Percentiles rank a stretch among this genome's conserved stretches.
Evolutionary conservation across 768 basidiomycete species (phyloP).

Genomic region (Porphyrellus cyaneotinctus): DNA sequence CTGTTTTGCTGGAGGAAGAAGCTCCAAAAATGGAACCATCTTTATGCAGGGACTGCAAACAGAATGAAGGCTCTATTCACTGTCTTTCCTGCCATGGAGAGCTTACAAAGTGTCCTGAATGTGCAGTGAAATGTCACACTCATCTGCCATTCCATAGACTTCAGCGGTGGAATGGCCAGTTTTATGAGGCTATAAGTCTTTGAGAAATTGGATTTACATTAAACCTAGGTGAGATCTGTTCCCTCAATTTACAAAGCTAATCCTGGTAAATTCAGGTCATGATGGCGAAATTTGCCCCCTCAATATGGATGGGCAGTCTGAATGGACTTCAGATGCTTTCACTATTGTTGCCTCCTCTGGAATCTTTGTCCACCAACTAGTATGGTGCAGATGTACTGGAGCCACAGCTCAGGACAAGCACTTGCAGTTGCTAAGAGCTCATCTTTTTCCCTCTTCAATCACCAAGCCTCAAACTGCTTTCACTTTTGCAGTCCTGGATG

Average conservation of each 20-base stretch:
- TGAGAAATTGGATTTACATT: background rate
- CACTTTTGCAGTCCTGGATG: slow-evolving; percentile 20
- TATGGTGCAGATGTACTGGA: background rate
- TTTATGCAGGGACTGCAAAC: too few species aligned
- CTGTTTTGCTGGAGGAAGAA: background rate
- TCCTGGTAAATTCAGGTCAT: background rate
- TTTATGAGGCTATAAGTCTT: background rate
- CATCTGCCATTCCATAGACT: background rate
- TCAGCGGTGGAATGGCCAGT: background rate
- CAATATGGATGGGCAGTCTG: background rate
- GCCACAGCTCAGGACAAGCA: background rate
- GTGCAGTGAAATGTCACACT: background rate
- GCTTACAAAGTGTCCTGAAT: background rate
- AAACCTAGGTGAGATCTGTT: background rate
- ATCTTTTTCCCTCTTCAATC: slow-evolving; percentile 14
- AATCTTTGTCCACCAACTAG: background rate
- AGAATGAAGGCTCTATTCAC: background rate
- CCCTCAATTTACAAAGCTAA: background rate
- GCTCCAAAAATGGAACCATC: background rate
- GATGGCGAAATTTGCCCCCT: background rate
- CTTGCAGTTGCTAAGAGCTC: slow-evolving; percentile 7
- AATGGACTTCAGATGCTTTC: background rate
- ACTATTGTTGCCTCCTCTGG: background rate
- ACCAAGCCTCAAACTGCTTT: slow-evolving; percentile 15
- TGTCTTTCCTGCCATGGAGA: background rate